Evolutionary conservation across 305 asterid genomes (phyloP).

Genomic region (Fraxinus latifolia): DNA sequence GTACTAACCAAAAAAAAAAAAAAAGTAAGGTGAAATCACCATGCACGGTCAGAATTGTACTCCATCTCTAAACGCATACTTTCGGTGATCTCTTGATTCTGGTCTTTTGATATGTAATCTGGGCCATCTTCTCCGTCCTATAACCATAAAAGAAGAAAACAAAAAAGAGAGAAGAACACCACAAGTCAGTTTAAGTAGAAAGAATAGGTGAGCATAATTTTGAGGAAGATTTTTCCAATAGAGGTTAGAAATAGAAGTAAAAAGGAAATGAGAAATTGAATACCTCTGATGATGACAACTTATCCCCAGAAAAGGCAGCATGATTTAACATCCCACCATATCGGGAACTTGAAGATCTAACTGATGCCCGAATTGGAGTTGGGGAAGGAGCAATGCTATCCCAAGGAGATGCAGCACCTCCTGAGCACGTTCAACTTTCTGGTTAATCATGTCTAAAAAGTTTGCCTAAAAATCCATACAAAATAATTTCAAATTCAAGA

Average conservation of each 20-base stretch:
- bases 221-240: neutral
- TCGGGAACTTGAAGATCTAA: conserved; percentile 64
- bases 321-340: conserved; percentile 52
- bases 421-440: conserved; percentile 28
- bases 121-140: conserved; percentile 56
- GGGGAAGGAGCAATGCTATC: conserved; percentile 90
- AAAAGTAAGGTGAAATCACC: conserved; percentile 47
- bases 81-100: conserved; percentile 63
- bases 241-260: neutral
- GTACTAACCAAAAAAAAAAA: neutral
- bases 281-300: conserved; percentile 53
- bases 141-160: conserved; percentile 22
- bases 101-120: conserved; percentile 40
- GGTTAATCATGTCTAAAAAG: conserved; percentile 21
- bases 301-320: conserved; percentile 34
- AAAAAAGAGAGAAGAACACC: neutral
- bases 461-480: conserved; percentile 22
- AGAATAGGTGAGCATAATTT: conserved; percentile 1
- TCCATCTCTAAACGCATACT: conserved; percentile 89
- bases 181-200: conserved; percentile 11
- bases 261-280: conserved; percentile 3
- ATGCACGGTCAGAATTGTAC: conserved; percentile 82
- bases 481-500: conserved; percentile 18
- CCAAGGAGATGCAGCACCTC: conserved; percentile 81
- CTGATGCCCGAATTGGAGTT: conserved; percentile 84